Evolutionary conservation across 228 moss, liverwort and hornwort species (phyloP), one percentile per base, ranked within the genome.

Genomic region (Sphagnum fallax): DNA sequence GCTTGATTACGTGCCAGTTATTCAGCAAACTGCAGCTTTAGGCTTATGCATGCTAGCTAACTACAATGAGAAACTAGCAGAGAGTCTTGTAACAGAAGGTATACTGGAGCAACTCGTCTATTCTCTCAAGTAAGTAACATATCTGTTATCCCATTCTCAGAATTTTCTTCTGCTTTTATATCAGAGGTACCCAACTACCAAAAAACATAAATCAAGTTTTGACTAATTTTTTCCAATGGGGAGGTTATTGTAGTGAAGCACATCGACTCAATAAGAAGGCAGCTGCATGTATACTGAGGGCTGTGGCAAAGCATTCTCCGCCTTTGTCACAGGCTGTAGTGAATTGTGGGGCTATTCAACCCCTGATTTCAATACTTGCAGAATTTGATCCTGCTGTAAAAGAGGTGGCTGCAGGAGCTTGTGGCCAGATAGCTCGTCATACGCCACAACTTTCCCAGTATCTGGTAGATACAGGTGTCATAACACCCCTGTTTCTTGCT

Each of bases 311-410:
- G 67, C 88, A 93, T 62, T 93, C 91, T 15, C 82, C 83, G 18
- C 71, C 72, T 6, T 67, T 82, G 57, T 88, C 93, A 11, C 88
- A 90, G 74, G 75, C 91, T 49, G 86, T 93, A 51, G 93, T 91
- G 59, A 91, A 93, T 75, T 81, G 88, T 61, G 97, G 93, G 69
- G 91, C 93, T 52, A 76, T 97, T 60, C 90, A 90, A 15, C 80
- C 93, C 6, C 77, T 97, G 51, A 82, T 97, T 53, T 80, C 77
- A 51, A 91, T 89, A 65, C 81, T 93, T 6, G 73, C 82, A 70
- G 97, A 97, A 73, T 85, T 97, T 49, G 97, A 97, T 62, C 97
- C 97, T 8, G 83, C 86, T 58, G 93, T 97, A 9, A 97, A 93
- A 69, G 93, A 93, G 72, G 86, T 91, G 52, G 97, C 93, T 59